Evolutionary conservation across 108 stramenopile species (phyloP).

Genomic region (Skeletonema costatum): DNA sequence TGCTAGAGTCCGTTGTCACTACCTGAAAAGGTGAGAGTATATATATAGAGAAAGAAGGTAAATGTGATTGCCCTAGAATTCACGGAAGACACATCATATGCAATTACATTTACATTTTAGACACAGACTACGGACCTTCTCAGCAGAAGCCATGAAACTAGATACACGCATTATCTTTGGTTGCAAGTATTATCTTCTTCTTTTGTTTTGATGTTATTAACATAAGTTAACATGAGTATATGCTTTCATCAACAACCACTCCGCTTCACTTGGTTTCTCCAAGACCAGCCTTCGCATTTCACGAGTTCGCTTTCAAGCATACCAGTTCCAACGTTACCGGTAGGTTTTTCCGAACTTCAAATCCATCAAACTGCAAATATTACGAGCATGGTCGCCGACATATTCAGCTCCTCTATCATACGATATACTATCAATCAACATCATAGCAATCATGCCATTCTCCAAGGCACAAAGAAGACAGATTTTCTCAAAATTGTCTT

Average conservation of each 20-base stretch:
- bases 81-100: too few relatives aligned
- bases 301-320: too few relatives aligned
- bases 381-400: too few relatives aligned
- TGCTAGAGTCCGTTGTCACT: slow-evolving; percentile 17
- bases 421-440: too few relatives aligned
- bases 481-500: not conserved
- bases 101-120: not conserved
- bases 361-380: too few relatives aligned
- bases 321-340: too few relatives aligned
- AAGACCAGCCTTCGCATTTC: too few relatives aligned
- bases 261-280: too few relatives aligned
- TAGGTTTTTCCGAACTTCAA: too few relatives aligned
- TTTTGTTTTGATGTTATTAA: not conserved
- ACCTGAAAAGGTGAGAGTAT: not conserved
- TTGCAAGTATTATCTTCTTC: not conserved
- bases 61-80: too few relatives aligned
- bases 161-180: slow-evolving; percentile 3
- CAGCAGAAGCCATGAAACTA: slow-evolving; percentile 45
- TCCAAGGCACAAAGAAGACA: not conserved
- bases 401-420: too few relatives aligned
- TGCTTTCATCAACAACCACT: not conserved
- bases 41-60: not conserved
- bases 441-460: not conserved
- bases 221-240: too few relatives aligned
- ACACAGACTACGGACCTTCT: slow-evolving; percentile 3